Percentiles rank a stretch among this genome's conserved stretches.
These are phyloP conservation scores for Trichothecium sympodiale DNA, from an alignment of 2,329 filamentous ascomycete species.

Conservation along the genomic window DNA sequence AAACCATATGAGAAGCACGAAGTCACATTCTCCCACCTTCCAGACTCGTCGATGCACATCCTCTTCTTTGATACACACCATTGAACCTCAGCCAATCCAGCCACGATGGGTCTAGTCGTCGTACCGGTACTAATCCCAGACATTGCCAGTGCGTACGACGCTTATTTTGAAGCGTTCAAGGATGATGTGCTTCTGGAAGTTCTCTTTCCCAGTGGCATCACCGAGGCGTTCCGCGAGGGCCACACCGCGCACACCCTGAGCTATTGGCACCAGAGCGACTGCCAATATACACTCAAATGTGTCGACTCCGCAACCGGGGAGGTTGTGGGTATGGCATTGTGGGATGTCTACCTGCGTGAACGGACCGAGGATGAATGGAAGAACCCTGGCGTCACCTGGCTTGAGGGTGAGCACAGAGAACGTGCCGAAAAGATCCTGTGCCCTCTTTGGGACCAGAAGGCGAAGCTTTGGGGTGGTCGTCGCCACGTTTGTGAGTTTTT, in stretches of 20 bases:
- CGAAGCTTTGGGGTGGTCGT: constrained; percentile 26
- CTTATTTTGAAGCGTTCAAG: constrained; percentile 34
- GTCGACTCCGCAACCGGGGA: constrained; percentile 30
- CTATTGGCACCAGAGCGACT: constrained; percentile 24
- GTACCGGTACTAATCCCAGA: constrained; percentile 33
- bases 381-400: constrained; percentile 32
- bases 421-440: constrained; percentile 29
- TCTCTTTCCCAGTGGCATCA: constrained; percentile 25
- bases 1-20: no score
- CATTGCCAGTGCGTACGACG: constrained; percentile 32
- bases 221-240: constrained; percentile 26
- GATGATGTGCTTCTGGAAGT: constrained; percentile 24
- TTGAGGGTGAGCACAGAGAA: constrained; percentile 30
- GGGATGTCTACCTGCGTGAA: constrained; percentile 27
- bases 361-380: constrained; percentile 28
- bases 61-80: no score
- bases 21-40: no score
- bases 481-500: constrained; percentile 28
- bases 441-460: constrained; percentile 28
- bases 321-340: constrained; percentile 35
- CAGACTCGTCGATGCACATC: no score
- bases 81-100: not conserved
- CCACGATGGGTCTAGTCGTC: constrained; percentile 26
- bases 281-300: constrained; percentile 36
- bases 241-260: constrained; percentile 29